Conservation (phyloP, 1,139 yeast genomes). For the Hyphopichia buzzinii region DNA sequence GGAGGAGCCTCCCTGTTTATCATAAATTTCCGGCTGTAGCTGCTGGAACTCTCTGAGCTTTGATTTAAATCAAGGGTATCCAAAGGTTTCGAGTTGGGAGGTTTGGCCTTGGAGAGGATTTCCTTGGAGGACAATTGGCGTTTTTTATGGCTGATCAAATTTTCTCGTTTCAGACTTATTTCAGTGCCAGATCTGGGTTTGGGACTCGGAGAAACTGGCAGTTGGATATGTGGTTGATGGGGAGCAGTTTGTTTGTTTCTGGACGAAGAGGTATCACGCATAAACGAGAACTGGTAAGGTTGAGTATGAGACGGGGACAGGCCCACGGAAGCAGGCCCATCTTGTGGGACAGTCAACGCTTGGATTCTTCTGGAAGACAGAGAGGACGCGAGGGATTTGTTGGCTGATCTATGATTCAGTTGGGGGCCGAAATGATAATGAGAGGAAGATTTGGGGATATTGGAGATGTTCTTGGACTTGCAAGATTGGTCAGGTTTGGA, state of each 20-base stretch:
- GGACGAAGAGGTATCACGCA: slow-evolving; percentile 39
- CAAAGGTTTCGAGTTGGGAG: neutral
- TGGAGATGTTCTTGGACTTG: neutral
- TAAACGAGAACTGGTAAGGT: slow-evolving; percentile 30
- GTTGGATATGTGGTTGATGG: neutral
- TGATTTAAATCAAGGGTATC: neutral
- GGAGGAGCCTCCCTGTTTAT: neutral
- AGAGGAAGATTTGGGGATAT: neutral
- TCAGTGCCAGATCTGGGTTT: slow-evolving; percentile 2
- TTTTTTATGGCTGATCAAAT: slow-evolving; percentile 1
- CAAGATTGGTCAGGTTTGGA: neutral
- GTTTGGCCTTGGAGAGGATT: neutral
- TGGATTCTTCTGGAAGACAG: neutral
- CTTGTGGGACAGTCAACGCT: slow-evolving; percentile 2
- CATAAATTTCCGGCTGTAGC: neutral
- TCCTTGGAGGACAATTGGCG: slow-evolving; percentile 1
- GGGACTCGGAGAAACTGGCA: neutral
- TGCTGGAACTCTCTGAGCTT: neutral
- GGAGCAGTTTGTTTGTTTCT: slow-evolving; percentile 21
- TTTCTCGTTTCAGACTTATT: slow-evolving; percentile 1
- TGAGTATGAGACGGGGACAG: slow-evolving; percentile 6
- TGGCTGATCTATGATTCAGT: slow-evolving; percentile 8
- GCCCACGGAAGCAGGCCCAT: neutral
- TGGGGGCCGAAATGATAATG: slow-evolving; percentile 1
- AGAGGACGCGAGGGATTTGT: slow-evolving; percentile 4